Base-by-base conservation (phyloP, 352 stramenopile genomes). In the Pythium angustatum region DNA sequence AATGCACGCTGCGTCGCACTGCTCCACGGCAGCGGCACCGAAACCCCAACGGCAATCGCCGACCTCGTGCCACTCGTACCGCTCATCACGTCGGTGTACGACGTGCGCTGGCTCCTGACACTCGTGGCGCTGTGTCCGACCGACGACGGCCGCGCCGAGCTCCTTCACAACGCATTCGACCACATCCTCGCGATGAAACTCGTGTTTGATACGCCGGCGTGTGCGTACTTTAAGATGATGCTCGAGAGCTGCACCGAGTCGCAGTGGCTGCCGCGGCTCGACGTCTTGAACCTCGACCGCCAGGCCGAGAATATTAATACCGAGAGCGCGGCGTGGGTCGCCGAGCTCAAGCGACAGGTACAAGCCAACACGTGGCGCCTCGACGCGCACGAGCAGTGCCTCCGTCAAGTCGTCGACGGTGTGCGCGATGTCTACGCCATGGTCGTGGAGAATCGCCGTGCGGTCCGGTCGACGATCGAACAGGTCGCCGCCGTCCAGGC, bases 271-370 rank as follows among this genome's bases (percentile, higher is more conserved):
- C 26, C 66, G 4, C 41, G 28, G 2, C 52, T 52, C 40, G 70
- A 78, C 26, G 26, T 69, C 11, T 41, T 76, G 10, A 45, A 69
- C 22, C 70, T 69, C 48, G 64, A 76, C 34, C 38, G 75, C 7
- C 64, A 74, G 56, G 64, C 64, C 9, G 72, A 68, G 12, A 78
- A 81, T 15, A 66, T 76, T n/a, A 76, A 76, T 57, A 66, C 71
- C 22, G 70, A 71, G 43, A 76, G 72, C 33, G 62, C 61, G 1
- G 73, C 64, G 27, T 80, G 73, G 70, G 73, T 78, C 3, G 28
- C 45, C 12, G 73, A 78, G 28, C 69, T 81, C 26, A 75, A 81
- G 63, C 50, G 33, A 3, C 57, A 62, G 1, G 55, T 81, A 2
- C 55, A 75, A 11, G 22, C 62, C 2, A 69, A 73, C 44, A 64